These are phyloP conservation scores for Barnettozyma siamensis DNA, from an alignment of 805 yeast genomes.

Conservation along the genomic window DNA sequence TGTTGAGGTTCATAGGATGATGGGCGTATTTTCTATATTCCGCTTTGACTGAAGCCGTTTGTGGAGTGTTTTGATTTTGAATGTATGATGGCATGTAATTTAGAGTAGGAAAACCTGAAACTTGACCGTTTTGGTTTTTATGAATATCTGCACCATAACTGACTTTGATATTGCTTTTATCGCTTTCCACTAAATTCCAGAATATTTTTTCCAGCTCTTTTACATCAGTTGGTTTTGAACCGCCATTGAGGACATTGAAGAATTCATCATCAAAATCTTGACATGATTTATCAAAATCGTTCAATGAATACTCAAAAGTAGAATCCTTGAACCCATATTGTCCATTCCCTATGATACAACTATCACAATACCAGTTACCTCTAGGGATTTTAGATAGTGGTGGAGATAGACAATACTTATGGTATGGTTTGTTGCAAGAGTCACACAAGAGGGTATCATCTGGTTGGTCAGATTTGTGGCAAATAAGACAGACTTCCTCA, in stretches of 20 bases:
- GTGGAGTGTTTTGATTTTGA: slow-evolving; percentile 7
- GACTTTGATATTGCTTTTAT: slow-evolving; percentile 49
- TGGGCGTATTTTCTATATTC: slow-evolving; percentile 34
- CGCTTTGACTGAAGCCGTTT: slow-evolving; percentile 10
- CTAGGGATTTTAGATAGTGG: slow-evolving; percentile 47
- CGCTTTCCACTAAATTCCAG: slow-evolving; percentile 50
- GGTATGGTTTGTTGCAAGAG: slow-evolving; percentile 68
- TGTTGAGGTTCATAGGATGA: slow-evolving; percentile 74
- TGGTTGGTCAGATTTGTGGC: slow-evolving; percentile 42
- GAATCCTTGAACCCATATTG: slow-evolving; percentile 83
- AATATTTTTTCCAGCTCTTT: slow-evolving; percentile 54
- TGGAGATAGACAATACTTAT: slow-evolving; percentile 59
- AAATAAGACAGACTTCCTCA: slow-evolving; percentile 41
- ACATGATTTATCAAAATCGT: slow-evolving; percentile 56
- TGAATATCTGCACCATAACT: slow-evolving; percentile 86
- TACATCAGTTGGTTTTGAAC: slow-evolving; percentile 27
- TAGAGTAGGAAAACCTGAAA: slow-evolving; percentile 68
- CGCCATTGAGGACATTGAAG: slow-evolving; percentile 26
- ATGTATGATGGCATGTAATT: slow-evolving; percentile 26
- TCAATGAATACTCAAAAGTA: slow-evolving; percentile 46
- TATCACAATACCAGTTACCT: slow-evolving; percentile 74
- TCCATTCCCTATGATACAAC: slow-evolving; percentile 81
- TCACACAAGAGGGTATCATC: slow-evolving; percentile 55
- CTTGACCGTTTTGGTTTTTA: slow-evolving; percentile 54
- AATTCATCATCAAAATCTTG: slow-evolving; percentile 40